A percentile compares a stretch with the other conserved stretches of the same genome.
phyloP scores from a whole-genome alignment of 305 asterid genomes.

The Coffea humblotiana region DNA sequence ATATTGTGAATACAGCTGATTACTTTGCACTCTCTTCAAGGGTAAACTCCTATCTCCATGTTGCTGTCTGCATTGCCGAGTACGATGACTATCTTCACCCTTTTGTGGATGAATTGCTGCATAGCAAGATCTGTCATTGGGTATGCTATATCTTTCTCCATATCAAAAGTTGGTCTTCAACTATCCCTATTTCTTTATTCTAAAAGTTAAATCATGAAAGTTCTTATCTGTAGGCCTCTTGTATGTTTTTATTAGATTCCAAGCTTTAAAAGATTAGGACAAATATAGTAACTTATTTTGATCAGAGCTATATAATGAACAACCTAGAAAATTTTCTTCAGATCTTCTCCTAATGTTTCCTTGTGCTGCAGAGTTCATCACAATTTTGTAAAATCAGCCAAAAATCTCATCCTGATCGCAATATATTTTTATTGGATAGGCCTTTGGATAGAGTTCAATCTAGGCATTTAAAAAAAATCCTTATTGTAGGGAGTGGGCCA shows the following conservation, averaged over 20 bases:
- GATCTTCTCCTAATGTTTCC: background rate
- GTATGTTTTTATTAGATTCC: background rate
- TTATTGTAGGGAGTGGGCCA: background rate
- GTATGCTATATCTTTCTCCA: slow-evolving; percentile 45
- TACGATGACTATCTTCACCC: slow-evolving; percentile 81
- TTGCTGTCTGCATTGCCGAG: slow-evolving; percentile 82
- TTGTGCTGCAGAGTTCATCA: background rate
- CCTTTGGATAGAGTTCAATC: background rate
- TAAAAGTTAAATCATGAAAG: background rate
- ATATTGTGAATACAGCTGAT: slow-evolving; percentile 89
- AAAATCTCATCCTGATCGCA: background rate
- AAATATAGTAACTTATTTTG: background rate
- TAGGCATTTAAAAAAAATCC: background rate
- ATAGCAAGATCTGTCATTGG: slow-evolving; percentile 94
- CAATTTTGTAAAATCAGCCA: background rate
- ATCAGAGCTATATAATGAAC: background rate
- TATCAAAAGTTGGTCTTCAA: background rate
- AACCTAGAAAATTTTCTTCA: background rate
- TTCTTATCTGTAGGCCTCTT: background rate
- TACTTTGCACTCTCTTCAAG: slow-evolving; percentile 97
- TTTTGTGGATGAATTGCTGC: slow-evolving; percentile 79
- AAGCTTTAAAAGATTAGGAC: background rate
- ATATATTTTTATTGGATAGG: background rate
- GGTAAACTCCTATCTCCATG: slow-evolving; percentile 77
- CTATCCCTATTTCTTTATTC: background rate